phyloP scores from a whole-genome alignment of 768 basidiomycete genomes.

The Rhodosporidiobolus odoratus region DNA sequence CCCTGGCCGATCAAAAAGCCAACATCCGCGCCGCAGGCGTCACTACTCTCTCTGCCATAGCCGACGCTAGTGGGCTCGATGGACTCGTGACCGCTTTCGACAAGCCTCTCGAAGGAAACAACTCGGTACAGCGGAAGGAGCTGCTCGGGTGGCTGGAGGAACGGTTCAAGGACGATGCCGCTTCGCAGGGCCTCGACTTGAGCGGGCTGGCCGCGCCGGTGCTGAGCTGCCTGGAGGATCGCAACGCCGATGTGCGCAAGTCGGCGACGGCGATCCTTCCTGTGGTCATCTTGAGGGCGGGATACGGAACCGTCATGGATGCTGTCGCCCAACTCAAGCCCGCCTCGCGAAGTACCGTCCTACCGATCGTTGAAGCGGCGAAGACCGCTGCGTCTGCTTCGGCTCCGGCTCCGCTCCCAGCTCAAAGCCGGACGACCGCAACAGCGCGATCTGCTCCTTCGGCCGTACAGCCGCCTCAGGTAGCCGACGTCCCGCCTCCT shows the following conservation, averaged over 20 bases:
- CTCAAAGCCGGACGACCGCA: neutral
- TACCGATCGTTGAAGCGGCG: slow-evolving; percentile 84
- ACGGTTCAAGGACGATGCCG: slow-evolving; percentile 49
- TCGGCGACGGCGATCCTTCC: slow-evolving; percentile 78
- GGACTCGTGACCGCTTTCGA: slow-evolving; percentile 70
- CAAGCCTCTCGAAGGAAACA: slow-evolving; percentile 69
- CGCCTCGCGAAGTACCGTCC: slow-evolving; percentile 74
- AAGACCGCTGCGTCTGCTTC: slow-evolving; percentile 48
- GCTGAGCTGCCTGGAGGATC: slow-evolving; percentile 79
- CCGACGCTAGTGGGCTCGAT: slow-evolving; percentile 75
- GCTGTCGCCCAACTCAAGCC: slow-evolving; percentile 83
- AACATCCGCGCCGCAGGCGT: slow-evolving; percentile 72
- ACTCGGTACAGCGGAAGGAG: slow-evolving; percentile 78
- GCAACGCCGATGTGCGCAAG: slow-evolving; percentile 85
- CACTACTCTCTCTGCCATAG: slow-evolving; percentile 73
- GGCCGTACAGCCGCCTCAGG: slow-evolving; percentile 46
- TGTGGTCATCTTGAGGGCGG: slow-evolving; percentile 63
- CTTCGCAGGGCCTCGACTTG: slow-evolving; percentile 59
- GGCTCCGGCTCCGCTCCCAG: slow-evolving; percentile 25
- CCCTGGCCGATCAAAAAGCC: slow-evolving; percentile 87
- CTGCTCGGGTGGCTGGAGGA: slow-evolving; percentile 73
- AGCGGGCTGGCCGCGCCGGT: slow-evolving; percentile 61
- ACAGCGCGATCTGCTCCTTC: slow-evolving; percentile 44
- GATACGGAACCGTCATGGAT: slow-evolving; percentile 78
- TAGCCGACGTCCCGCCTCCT: slow-evolving; percentile 44